Evolutionary conservation across 2,329 filamentous ascomycete species (phyloP).

Genomic region (Alternaria sp.): DNA sequence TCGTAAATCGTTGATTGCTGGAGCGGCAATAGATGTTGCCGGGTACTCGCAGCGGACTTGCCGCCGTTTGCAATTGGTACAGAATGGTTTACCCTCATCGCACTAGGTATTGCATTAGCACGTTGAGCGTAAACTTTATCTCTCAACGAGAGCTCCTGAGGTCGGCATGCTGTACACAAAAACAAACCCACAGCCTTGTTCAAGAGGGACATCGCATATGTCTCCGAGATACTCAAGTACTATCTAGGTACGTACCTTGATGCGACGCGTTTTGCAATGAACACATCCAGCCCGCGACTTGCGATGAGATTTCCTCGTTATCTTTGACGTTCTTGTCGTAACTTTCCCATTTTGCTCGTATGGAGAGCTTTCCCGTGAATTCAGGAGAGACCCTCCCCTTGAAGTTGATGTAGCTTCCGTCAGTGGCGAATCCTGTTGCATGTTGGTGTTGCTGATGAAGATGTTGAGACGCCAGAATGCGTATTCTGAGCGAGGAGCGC

Average conservation of each 20-base stretch:
- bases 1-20: not conserved
- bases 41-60: constrained; percentile 33
- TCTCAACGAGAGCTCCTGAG: not conserved
- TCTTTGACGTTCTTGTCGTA: constrained; percentile 12
- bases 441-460: not conserved
- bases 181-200: not conserved
- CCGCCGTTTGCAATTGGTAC: constrained; percentile 31
- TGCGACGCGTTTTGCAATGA: constrained; percentile 36
- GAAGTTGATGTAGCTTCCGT: constrained; percentile 11
- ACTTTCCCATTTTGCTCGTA: not conserved
- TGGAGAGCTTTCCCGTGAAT: not conserved
- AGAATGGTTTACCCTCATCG: constrained; percentile 37
- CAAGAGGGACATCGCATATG: not conserved
- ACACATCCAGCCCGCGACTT: constrained; percentile 39
- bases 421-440: constrained; percentile 26
- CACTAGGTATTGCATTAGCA: constrained; percentile 21
- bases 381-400: not conserved
- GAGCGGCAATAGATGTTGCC: not conserved
- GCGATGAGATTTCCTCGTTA: constrained; percentile 32
- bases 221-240: not conserved
- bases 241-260: constrained; percentile 27
- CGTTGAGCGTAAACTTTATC: not conserved
- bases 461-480: not conserved
- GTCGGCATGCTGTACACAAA: not conserved
- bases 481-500: constrained; percentile 1